Conservation (phyloP, 257 asterid species). For the Lantana camara region DNA sequence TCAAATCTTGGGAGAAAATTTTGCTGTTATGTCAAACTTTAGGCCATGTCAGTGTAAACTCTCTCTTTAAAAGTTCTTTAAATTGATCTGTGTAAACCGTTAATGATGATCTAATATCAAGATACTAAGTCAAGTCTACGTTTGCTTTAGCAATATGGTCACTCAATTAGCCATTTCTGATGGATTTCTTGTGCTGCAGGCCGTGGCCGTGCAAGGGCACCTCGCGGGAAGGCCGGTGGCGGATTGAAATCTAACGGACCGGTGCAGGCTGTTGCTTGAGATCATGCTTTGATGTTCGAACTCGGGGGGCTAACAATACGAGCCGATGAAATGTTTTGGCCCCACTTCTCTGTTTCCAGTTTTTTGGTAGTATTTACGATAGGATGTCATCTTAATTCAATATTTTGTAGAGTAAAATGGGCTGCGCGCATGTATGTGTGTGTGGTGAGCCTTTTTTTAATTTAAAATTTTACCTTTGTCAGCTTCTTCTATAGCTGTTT, state of each 20-base stretch:
- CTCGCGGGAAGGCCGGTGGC: conserved; percentile 71
- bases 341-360: conserved; percentile 30
- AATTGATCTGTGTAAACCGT: too few relatives aligned
- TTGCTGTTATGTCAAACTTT: too few relatives aligned
- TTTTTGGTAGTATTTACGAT: conserved; percentile 40
- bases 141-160: too few relatives aligned
- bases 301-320: conserved; percentile 23
- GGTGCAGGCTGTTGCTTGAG: conserved; percentile 40
- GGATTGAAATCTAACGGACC: conserved; percentile 73
- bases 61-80: too few relatives aligned
- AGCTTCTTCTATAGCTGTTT: conserved; percentile 27
- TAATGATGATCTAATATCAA: too few relatives aligned
- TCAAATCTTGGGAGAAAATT: too few relatives aligned
- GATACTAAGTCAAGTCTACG: too few relatives aligned
- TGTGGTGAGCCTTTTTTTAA: conserved; percentile 65
- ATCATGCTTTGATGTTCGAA: conserved; percentile 37
- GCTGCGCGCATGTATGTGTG: conserved; percentile 49
- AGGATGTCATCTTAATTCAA: conserved; percentile 50
- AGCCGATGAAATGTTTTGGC: conserved; percentile 27
- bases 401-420: conserved; percentile 42
- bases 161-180: neutral
- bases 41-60: too few relatives aligned
- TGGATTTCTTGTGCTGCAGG: conserved; percentile 43
- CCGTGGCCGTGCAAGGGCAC: conserved; percentile 82
- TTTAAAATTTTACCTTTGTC: conserved; percentile 22